A percentile compares a stretch with the other conserved stretches of the same genome.
These are phyloP conservation scores for Coprinellus aureogranulatus DNA, from an alignment of 768 basidiomycete genomes.

Conservation along the genomic window DNA sequence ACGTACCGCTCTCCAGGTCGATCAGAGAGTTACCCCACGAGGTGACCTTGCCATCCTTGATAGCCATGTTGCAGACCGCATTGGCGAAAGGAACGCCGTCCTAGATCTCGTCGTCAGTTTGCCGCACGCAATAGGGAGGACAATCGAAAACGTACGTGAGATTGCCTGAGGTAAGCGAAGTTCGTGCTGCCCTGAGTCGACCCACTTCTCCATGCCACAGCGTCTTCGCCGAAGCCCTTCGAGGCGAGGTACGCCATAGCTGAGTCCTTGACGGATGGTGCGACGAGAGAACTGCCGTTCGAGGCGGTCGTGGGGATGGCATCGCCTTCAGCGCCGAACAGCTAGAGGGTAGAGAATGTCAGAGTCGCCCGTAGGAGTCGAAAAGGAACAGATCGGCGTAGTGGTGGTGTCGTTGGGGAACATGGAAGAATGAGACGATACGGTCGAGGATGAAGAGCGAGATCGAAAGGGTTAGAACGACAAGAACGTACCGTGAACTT, in stretches of 20 bases:
- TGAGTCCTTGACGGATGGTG: constrained; percentile 23
- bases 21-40: constrained; percentile 34
- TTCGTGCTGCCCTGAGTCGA: constrained; percentile 16
- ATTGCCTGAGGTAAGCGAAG: constrained; percentile 31
- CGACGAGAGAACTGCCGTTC: constrained; percentile 18
- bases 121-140: background rate
- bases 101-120: constrained; percentile 13
- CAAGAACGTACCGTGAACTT: constrained; percentile 15
- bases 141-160: constrained; percentile 18
- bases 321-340: constrained; percentile 22
- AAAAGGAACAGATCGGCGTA: too few species aligned
- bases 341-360: constrained; percentile 12
- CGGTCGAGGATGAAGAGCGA: too few species aligned
- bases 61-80: constrained; percentile 38
- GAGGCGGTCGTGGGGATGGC: constrained; percentile 17
- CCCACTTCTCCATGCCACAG: constrained; percentile 21
- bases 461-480: background rate
- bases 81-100: constrained; percentile 35
- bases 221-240: constrained; percentile 19
- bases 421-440: too few species aligned
- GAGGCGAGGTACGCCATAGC: constrained; percentile 27
- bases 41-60: constrained; percentile 29
- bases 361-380: too few species aligned
- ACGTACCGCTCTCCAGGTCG: constrained; percentile 14
- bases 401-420: too few species aligned